Conservation (phyloP, 139 green algal species). For the Chlamydomonas asymmetrica region DNA sequence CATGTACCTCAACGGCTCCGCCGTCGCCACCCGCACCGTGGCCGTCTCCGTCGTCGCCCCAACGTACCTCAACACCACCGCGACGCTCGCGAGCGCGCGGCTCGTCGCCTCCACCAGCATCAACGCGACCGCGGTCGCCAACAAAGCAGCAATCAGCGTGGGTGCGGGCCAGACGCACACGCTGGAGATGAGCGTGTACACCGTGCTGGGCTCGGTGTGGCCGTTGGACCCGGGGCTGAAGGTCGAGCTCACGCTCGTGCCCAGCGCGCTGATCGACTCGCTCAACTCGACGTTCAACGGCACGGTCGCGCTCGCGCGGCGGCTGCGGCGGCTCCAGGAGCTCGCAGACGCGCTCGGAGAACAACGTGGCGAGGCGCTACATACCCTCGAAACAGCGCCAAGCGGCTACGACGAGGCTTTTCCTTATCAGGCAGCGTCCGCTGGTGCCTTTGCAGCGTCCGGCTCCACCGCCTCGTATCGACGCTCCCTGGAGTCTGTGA, state of each 20-base stretch:
- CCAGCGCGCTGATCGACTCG: background rate
- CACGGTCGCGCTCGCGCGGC: too few relatives aligned
- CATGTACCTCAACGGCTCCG: background rate
- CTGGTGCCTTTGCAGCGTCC: too few relatives aligned
- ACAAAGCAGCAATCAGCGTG: background rate
- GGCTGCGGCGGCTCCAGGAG: too few relatives aligned
- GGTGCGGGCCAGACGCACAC: background rate
- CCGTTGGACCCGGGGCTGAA: slow-evolving; percentile 14
- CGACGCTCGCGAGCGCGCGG: slow-evolving; percentile 7
- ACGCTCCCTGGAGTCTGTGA: too few relatives aligned
- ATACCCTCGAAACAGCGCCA: too few relatives aligned
- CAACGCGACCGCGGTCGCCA: background rate
- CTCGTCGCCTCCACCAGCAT: background rate
- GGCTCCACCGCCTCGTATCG: too few relatives aligned
- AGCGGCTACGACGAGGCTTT: too few relatives aligned
- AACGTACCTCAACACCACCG: background rate
- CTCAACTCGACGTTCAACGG: background rate
- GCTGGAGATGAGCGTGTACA: slow-evolving; percentile 14
- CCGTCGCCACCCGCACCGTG: background rate
- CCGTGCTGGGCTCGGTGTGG: background rate
- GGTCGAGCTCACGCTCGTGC: slow-evolving; percentile 30
- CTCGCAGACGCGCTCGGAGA: too few relatives aligned
- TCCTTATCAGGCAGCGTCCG: too few relatives aligned
- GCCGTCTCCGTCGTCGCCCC: slow-evolving; percentile 1
- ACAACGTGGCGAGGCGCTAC: too few relatives aligned